Evolutionary conservation across 2,329 filamentous ascomycete species (phyloP).

Genomic region (Fusarium nelsonii): DNA sequence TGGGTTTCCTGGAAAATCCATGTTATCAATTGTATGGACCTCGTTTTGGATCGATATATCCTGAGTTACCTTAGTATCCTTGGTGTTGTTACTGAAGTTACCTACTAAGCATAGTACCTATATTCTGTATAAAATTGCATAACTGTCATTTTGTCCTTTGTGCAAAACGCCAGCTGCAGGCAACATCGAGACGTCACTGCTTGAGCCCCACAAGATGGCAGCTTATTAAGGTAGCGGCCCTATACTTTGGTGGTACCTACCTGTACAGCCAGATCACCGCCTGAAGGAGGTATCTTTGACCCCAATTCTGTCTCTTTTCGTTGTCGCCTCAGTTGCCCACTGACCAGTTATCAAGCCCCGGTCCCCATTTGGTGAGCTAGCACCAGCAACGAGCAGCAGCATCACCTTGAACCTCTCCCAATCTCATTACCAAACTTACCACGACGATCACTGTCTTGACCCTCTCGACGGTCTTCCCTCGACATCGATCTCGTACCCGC

Average conservation of each 20-base stretch:
- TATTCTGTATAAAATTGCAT: constrained; percentile 23
- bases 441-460: constrained; percentile 21
- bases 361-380: constrained; percentile 42
- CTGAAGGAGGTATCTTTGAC: constrained; percentile 36
- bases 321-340: constrained; percentile 35
- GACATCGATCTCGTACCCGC: constrained; percentile 17
- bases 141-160: constrained; percentile 10
- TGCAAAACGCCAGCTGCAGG: constrained; percentile 42
- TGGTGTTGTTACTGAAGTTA: neutral
- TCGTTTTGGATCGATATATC: neutral
- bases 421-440: constrained; percentile 21
- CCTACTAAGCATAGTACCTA: neutral
- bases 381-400: constrained; percentile 38
- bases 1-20: too few relatives aligned
- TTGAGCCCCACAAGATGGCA: constrained; percentile 37
- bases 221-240: constrained; percentile 35
- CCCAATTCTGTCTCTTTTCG: constrained; percentile 20
- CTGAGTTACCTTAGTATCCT: neutral
- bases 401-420: constrained; percentile 38
- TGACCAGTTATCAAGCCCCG: constrained; percentile 42
- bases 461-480: constrained; percentile 3
- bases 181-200: constrained; percentile 55
- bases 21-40: neutral
- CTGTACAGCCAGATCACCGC: neutral
- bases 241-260: constrained; percentile 44